Evolutionary conservation across 2,329 filamentous ascomycete genomes (phyloP), one percentile per base, ranked within the genome.

Genomic region (Penicillium sp.): DNA sequence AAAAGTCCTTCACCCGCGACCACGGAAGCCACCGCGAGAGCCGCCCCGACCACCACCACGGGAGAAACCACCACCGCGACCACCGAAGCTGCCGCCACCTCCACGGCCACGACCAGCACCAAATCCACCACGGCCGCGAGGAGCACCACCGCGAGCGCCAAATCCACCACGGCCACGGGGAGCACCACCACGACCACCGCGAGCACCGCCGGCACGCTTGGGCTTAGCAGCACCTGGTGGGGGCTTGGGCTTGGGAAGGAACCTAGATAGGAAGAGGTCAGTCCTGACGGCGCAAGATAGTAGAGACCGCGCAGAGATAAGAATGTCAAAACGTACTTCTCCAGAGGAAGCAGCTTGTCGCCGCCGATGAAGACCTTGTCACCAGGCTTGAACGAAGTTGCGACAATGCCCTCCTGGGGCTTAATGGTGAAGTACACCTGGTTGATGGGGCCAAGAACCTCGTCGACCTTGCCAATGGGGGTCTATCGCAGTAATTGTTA

Each of bases 341-440:
- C 95, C 70, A 98, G 82, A 47, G 95, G 94, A 63, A 99, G 84
- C 54, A 97, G 87, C 84, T 97, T 99, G 82, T 98, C 95, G 73
- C 88, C 86, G 70, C 89, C 91, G 74, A 98, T 96, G 83, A 88
- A 99, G 81, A 99, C 96, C 82, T 96, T 96, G 84, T 98, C 95
- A 75, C 95, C 95, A 64, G 88, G 81, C 83, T 97, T 96, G 88
- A 98, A 99, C 42, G 90, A 95, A 60, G 88, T 87, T 63, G 95
- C 92, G 79, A 96, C 90, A 77, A 99, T 98, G 71, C 95, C 95
- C 76, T 98, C 94, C 76, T 92, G 88, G 56, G 94, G 93, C 83
- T 98, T 98, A 79, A 99, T 90, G 72, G 94, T 98, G 84, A 99
- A 99, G 84, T 90, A 96, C 72, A 98, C 91, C 80, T 97, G 90